These are phyloP conservation scores for Cordyceps militaris DNA, from an alignment of 2,329 filamentous ascomycete species.

Conservation along the genomic window DNA sequence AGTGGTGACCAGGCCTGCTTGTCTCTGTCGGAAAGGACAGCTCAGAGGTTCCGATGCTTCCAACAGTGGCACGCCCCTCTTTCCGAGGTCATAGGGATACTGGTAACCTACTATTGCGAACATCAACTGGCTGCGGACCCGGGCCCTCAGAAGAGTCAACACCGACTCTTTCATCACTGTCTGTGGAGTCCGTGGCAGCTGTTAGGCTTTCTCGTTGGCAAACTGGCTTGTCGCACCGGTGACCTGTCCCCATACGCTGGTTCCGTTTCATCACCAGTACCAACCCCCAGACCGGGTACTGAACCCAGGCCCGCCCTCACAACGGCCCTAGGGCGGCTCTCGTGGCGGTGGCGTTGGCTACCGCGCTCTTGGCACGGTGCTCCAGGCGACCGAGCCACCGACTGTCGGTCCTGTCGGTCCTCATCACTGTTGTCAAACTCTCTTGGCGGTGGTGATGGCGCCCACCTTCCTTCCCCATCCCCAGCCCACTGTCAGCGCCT, in stretches of 20 bases:
- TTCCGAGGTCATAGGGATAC: too few relatives aligned
- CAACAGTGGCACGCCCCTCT: background rate
- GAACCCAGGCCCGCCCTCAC: background rate
- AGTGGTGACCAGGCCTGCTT: background rate
- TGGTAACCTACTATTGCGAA: too few relatives aligned
- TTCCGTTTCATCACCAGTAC: background rate
- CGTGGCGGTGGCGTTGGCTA: background rate
- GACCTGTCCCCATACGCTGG: background rate
- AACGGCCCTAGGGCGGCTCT: background rate
- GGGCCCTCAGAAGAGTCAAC: background rate
- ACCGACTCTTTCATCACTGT: background rate
- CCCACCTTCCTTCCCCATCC: background rate
- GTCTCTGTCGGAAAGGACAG: background rate
- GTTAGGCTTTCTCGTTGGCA: background rate
- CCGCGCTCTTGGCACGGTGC: slow-evolving; percentile 8
- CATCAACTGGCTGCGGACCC: background rate
- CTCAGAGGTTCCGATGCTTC: background rate
- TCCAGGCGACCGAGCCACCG: background rate
- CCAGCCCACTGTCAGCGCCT: background rate
- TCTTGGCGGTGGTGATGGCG: slow-evolving; percentile 1
- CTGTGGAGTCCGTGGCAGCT: background rate
- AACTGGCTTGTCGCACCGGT: background rate
- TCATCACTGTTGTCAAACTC: background rate
- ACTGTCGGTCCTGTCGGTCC: background rate
- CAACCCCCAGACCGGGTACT: slow-evolving; percentile 2